These are phyloP conservation scores for Bisporella sp. DNA, from an alignment of 2,329 filamentous ascomycete genomes.

Conservation along the genomic window DNA sequence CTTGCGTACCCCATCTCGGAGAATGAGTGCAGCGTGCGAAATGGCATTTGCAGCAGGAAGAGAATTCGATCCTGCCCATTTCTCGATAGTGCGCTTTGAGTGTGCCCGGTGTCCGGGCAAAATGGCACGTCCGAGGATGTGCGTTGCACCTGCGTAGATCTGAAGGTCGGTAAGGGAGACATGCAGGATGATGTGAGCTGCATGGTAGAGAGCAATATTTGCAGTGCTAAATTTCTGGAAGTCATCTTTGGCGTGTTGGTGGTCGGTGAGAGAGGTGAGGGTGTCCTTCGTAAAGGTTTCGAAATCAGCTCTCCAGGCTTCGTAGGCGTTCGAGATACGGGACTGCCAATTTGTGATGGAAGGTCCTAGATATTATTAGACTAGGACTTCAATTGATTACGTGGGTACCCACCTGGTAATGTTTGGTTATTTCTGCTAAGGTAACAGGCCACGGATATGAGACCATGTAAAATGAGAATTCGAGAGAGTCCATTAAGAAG, in stretches of 20 bases:
- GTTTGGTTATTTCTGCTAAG: slow-evolving; percentile 56
- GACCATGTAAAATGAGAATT: slow-evolving; percentile 48
- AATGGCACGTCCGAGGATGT: slow-evolving; percentile 51
- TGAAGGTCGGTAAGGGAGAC: slow-evolving; percentile 55
- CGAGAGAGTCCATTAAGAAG: slow-evolving; percentile 45
- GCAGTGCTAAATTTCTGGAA: slow-evolving; percentile 42
- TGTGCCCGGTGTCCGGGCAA: slow-evolving; percentile 41
- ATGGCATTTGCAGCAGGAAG: slow-evolving; percentile 35
- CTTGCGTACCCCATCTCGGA: slow-evolving; percentile 41
- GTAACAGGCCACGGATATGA: slow-evolving; percentile 58
- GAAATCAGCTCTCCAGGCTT: slow-evolving; percentile 52
- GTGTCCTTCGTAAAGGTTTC: slow-evolving; percentile 40
- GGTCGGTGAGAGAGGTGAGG: slow-evolving; percentile 26
- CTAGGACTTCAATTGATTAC: too few relatives aligned
- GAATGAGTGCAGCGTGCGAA: slow-evolving; percentile 46
- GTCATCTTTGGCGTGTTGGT: slow-evolving; percentile 27
- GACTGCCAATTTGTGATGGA: slow-evolving; percentile 6
- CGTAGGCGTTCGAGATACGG: slow-evolving; percentile 45
- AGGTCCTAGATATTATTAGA: too few relatives aligned
- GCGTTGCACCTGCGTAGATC: slow-evolving; percentile 51
- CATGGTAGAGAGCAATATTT: slow-evolving; percentile 49
- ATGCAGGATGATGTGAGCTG: slow-evolving; percentile 48
- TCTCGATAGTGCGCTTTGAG: slow-evolving; percentile 43
- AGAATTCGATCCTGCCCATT: slow-evolving; percentile 35
- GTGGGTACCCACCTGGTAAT: slow-evolving; percentile 36